Evolutionary conservation across 2,329 filamentous ascomycete species (phyloP), one percentile per base, ranked within the genome.

Genomic region (Chrysoporthe austroafricana): DNA sequence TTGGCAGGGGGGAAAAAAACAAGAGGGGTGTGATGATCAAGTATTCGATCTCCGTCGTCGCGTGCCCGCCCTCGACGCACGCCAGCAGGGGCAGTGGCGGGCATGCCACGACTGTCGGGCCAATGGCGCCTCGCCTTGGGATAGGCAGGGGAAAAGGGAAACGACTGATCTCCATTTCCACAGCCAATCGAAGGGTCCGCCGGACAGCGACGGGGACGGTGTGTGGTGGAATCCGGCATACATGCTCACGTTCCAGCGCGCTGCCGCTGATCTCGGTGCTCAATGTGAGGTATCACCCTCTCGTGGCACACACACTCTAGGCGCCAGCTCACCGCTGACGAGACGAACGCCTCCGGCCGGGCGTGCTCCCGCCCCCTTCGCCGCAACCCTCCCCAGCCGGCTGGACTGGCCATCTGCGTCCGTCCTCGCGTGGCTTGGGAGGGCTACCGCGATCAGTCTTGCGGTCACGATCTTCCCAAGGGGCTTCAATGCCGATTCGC

Each of bases 401-500:
- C 26, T 43, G 13, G 14, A 36, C 54, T 61, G 61, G 46, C 61
- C 56, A 54, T 34, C 6, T 13, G 44, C 43, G 42, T 26, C 63
- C 52, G 32, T 39, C 58, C 42, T 61, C 50, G 43, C 26, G 56
- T 62, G 50, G 39, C 11, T 9, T 7, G 46, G 46, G 14, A 50
- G 16, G 43, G 21, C 21, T 18, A 62, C 42, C 39, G 36, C 34
- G 13, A 21, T 52, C 57, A 43, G 50, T 34, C 36, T 58, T 11
- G n/a, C 43, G 21, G 46, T 62, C 60, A 62, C 43, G n/a, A 46
- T 26, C 36, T 34, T 18, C n/a, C n/a, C 48, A 8, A 39, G 57
- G 57, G 39, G 61, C 64, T 59, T 44, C 16, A 59, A 32, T 64
- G 64, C 67, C 67, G 61, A 64, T 62, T 62, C 61, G 64, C 57